Conservation (phyloP, 2,329 filamentous ascomycete genomes). For the Didymella exigua region DNA sequence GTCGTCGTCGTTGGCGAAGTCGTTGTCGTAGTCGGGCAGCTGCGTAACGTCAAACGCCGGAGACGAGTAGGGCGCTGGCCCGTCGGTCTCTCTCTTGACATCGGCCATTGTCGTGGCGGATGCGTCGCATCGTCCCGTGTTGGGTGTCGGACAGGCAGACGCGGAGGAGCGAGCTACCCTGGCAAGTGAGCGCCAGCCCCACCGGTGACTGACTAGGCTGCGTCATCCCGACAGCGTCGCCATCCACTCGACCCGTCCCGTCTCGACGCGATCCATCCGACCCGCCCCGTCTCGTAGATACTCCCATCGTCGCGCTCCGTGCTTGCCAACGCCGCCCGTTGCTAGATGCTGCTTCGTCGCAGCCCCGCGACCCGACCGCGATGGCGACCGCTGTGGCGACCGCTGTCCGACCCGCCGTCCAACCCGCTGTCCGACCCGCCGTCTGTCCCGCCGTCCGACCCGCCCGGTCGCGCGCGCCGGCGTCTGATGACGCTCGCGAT, state of each 20-base stretch:
- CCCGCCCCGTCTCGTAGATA: too few species aligned
- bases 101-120: slow-evolving; percentile 48
- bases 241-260: slow-evolving; percentile 5
- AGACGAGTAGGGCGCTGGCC: slow-evolving; percentile 64
- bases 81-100: slow-evolving; percentile 54
- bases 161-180: background rate
- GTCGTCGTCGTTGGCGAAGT: slow-evolving; percentile 76
- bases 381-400: too few species aligned
- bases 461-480: slow-evolving; percentile 20
- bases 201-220: too few species aligned
- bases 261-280: too few species aligned
- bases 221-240: background rate
- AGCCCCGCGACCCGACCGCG: slow-evolving; percentile 8
- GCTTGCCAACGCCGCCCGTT: too few species aligned
- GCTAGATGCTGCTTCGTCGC: slow-evolving; percentile 33
- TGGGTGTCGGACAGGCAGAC: too few species aligned
- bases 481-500: slow-evolving; percentile 67
- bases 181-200: background rate
- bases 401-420: too few species aligned
- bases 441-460: too few species aligned
- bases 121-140: slow-evolving; percentile 30
- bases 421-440: background rate
- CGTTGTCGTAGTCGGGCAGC: slow-evolving; percentile 78
- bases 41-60: slow-evolving; percentile 70
- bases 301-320: too few species aligned